A percentile compares a stretch with the other conserved stretches of the same genome.
These are phyloP conservation scores for Beauveria sp. DNA, from an alignment of 2,329 filamentous ascomycete genomes.

Conservation along the genomic window DNA sequence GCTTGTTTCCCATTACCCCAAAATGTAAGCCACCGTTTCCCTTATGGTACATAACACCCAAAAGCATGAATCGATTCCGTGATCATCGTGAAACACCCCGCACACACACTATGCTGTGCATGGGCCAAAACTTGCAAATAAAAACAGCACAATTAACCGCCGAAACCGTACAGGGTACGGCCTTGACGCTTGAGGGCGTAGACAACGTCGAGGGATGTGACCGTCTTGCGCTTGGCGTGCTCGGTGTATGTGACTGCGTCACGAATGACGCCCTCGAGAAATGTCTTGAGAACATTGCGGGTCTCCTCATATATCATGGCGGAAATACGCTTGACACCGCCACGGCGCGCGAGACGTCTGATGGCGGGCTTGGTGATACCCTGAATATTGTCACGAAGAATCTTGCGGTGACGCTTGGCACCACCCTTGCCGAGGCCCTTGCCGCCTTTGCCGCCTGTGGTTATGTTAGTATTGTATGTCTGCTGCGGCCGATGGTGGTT, in stretches of 20 bases:
- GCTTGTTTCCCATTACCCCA: constrained; percentile 26
- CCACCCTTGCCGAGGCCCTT: constrained; percentile 98
- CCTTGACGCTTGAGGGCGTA: constrained; percentile 54
- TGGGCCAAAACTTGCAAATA: constrained; percentile 23
- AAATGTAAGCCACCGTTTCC: constrained; percentile 30
- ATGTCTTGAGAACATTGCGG: constrained; percentile 61
- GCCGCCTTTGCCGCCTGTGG: constrained; percentile 81
- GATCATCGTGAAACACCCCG: constrained; percentile 35
- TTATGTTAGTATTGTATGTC: constrained; percentile 4
- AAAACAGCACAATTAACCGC: constrained; percentile 46
- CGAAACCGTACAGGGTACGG: constrained; percentile 71
- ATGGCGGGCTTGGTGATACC: constrained; percentile 98
- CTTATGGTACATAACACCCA: constrained; percentile 38
- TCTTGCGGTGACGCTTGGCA: constrained; percentile 98
- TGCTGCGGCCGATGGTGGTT: neutral
- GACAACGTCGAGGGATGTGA: constrained; percentile 54
- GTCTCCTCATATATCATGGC: constrained; percentile 75
- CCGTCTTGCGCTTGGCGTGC: constrained; percentile 66
- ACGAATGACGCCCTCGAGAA: constrained; percentile 61
- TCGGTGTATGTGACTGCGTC: constrained; percentile 64
- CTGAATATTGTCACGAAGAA: constrained; percentile 99
- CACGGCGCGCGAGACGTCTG: constrained; percentile 96
- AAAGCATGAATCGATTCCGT: constrained; percentile 35
- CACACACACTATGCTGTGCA: constrained; percentile 14
- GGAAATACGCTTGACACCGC: constrained; percentile 99